Evolutionary conservation across 306 rosid species (phyloP).

Genomic region (Citrullus amarus): DNA sequence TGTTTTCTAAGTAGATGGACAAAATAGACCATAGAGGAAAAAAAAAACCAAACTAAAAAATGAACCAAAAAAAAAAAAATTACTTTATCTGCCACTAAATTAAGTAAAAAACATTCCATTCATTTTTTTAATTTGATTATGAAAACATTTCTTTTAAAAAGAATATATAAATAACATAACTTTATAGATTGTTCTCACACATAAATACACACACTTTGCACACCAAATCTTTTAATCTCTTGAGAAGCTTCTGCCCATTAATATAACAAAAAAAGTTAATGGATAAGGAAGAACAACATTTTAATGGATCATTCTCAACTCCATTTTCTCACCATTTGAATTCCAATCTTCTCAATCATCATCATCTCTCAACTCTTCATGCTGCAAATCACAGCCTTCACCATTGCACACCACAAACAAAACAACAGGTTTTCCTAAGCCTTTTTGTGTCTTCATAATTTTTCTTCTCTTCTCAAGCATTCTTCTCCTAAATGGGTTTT

Average conservation of each 20-base stretch:
- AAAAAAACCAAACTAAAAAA: no score
- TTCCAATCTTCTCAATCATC: neutral
- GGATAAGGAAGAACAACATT: neutral
- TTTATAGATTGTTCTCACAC: neutral
- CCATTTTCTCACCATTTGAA: neutral
- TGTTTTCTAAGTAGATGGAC: no score
- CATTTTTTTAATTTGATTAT: neutral
- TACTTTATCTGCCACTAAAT: neutral
- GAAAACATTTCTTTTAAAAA: neutral
- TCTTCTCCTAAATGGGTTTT: neutral
- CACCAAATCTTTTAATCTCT: neutral
- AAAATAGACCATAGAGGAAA: no score
- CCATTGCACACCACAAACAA: neutral
- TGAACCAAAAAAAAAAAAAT: no score
- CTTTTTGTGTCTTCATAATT: neutral
- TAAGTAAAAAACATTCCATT: neutral
- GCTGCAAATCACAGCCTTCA: neutral
- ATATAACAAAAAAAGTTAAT: neutral
- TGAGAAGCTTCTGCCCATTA: neutral
- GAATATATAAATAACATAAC: neutral
- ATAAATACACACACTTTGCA: neutral
- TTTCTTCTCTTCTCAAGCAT: neutral
- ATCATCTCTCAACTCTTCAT: neutral
- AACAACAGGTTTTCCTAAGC: neutral
- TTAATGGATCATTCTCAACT: neutral